Base-by-base conservation (phyloP, 371 early-diverging fungal species). In the Capillidium rhysosporum region DNA sequence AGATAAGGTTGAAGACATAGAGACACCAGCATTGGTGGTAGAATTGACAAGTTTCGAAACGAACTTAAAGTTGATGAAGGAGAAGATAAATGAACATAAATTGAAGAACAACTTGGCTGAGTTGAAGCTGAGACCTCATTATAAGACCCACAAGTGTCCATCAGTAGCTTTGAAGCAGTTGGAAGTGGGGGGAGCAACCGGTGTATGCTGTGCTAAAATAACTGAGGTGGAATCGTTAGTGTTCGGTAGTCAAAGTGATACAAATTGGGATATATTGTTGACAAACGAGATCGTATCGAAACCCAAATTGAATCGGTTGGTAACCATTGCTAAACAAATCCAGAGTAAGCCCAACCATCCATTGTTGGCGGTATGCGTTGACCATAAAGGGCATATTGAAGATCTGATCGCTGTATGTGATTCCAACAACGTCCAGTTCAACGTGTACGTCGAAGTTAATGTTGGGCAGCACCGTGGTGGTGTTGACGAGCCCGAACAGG, bases 381-480 rank as follows among this genome's bases (percentile, higher is more conserved):
- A 51, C 26, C 12, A 51, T 39, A 2, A 39, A 2, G 18, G 24
- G 9, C 29, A 51, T 16, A 51, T 51, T 23, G 7, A 40, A 7
- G 4, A 7, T 7, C 18, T 47, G 25, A 29, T 18, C 7, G 23
- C n/a, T 12, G 8, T 25, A 16, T 29, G 14, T 12, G 24, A 24
- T 9, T 12, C 21, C 25, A 47, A 7, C 29, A 21, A 38, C 23
- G 28, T 31, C 25, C 4, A 39, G 8, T 40, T 51, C 2, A 40
- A 39, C 39, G n/a, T 39, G 8, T 51, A 51, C 25, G 31, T 30
- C 2, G 51, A 51, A 40, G 24, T 51, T 18, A 51, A 51, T 39
- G 51, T 51, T 24, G 51, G 51, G 16, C 51, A 51, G 39, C 12
- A 51, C 12, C 38, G 51, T 18, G n/a, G 51, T 51, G 51, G 51